Conservation (phyloP, 352 stramenopile species). For the Thalassiosira hispida region DNA sequence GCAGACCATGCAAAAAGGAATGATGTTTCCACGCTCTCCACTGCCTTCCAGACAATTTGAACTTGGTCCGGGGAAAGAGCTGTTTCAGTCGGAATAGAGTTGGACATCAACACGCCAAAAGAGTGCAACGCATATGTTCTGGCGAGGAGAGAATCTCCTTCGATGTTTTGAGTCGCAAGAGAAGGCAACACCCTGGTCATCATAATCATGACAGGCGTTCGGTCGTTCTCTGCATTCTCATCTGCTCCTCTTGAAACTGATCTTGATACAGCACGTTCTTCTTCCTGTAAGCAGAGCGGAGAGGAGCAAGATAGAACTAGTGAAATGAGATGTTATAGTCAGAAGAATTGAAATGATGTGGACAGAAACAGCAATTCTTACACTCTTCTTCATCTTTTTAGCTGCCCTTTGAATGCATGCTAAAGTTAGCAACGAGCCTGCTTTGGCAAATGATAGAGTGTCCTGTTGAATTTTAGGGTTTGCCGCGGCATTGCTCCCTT, state of each 20-base stretch:
- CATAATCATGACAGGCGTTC: slow-evolving; percentile 78
- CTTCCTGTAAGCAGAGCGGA: slow-evolving; percentile 22
- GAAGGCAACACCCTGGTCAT: slow-evolving; percentile 81
- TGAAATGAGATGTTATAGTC: neutral
- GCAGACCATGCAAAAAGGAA: slow-evolving; percentile 76
- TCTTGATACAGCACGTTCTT: slow-evolving; percentile 49
- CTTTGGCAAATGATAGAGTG: slow-evolving; percentile 63
- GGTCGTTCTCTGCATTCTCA: slow-evolving; percentile 41
- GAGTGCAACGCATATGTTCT: slow-evolving; percentile 65
- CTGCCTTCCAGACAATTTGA: slow-evolving; percentile 77
- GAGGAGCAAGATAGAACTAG: neutral
- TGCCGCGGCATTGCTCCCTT: slow-evolving; percentile 55
- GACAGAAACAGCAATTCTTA: slow-evolving; percentile 1
- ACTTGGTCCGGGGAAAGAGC: slow-evolving; percentile 54
- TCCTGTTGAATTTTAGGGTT: slow-evolving; percentile 49
- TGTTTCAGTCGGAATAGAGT: slow-evolving; percentile 57
- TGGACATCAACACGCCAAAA: slow-evolving; percentile 76
- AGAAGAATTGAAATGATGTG: neutral
- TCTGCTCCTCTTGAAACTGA: slow-evolving; percentile 46
- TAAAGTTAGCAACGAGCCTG: slow-evolving; percentile 75
- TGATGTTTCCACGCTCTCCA: slow-evolving; percentile 77
- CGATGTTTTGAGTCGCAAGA: slow-evolving; percentile 56
- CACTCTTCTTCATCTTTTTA: slow-evolving; percentile 54
- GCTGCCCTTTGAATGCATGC: slow-evolving; percentile 80
- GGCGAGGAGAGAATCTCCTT: slow-evolving; percentile 62